Evolutionary conservation across 352 stramenopile species (phyloP).

Genomic region (Detonula confervacea): DNA sequence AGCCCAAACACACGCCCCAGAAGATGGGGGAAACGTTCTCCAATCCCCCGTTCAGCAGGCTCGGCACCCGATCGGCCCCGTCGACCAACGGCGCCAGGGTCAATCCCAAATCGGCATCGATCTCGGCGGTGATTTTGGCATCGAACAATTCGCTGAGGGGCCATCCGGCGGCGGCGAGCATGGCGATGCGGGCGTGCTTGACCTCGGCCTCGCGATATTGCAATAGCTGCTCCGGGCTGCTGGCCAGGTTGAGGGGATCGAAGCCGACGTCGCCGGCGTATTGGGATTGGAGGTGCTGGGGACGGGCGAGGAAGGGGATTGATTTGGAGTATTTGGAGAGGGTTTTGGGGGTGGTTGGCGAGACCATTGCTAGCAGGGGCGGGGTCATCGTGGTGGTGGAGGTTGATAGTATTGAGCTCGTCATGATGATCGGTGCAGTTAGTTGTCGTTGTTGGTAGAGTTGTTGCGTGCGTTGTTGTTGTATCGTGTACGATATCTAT

Average conservation of each 20-base stretch:
- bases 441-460: no score
- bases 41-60: slow-evolving; percentile 72
- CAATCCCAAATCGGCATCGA: slow-evolving; percentile 45
- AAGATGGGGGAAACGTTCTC: slow-evolving; percentile 58
- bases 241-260: slow-evolving; percentile 64
- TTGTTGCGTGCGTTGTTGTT: no score
- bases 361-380: background rate
- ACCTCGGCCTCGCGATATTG: slow-evolving; percentile 67
- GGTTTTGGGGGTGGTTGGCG: background rate
- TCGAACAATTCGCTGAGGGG: slow-evolving; percentile 74
- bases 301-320: slow-evolving; percentile 58
- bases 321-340: slow-evolving; percentile 47
- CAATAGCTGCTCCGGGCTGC: slow-evolving; percentile 38
- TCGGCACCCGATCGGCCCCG: slow-evolving; percentile 59
- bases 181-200: slow-evolving; percentile 71
- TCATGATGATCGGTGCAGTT: no score
- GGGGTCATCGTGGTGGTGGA: background rate
- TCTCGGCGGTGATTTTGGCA: slow-evolving; percentile 45
- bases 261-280: slow-evolving; percentile 73
- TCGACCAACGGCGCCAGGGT: slow-evolving; percentile 53
- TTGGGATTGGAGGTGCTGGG: slow-evolving; percentile 34
- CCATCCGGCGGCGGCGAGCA: slow-evolving; percentile 77
- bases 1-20: slow-evolving; percentile 59
- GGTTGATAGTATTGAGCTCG: background rate
- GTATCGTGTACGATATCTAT: no score